Conservation (phyloP, 2,329 filamentous ascomycete species). For the Botrytis pseudocinerea region DNA sequence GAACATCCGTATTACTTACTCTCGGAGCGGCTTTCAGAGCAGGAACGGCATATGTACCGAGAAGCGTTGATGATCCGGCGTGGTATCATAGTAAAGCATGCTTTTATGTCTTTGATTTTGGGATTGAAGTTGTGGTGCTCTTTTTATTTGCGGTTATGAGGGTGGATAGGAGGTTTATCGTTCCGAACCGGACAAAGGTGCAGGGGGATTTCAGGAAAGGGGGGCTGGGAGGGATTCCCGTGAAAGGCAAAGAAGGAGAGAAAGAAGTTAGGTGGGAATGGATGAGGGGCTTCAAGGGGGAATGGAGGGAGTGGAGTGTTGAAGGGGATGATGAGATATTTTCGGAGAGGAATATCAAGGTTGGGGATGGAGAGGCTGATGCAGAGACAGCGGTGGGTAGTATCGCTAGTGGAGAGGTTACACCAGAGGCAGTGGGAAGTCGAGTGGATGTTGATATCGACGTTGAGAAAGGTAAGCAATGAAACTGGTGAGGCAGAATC, state of each 20-base stretch:
- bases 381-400: not conserved
- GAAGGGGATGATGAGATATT: constrained; percentile 9
- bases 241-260: not conserved
- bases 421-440: not conserved
- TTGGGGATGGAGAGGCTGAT: constrained; percentile 4
- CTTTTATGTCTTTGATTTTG: constrained; percentile 79
- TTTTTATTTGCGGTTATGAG: constrained; percentile 65
- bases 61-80: constrained; percentile 9
- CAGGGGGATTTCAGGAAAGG: constrained; percentile 47
- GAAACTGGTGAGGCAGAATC: not conserved
- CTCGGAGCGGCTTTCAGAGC: constrained; percentile 59
- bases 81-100: constrained; percentile 58
- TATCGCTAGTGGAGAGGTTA: not conserved
- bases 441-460: not conserved
- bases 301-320: constrained; percentile 14
- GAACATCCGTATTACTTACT: constrained; percentile 58
- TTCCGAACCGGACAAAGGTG: constrained; percentile 66
- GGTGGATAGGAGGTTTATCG: constrained; percentile 72
- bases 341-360: not conserved
- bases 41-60: constrained; percentile 56
- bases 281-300: constrained; percentile 17
- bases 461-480: not conserved
- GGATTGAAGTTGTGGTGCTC: constrained; percentile 70
- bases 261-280: constrained; percentile 4
- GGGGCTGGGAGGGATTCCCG: not conserved